phyloP scores from a whole-genome alignment of 1,284 basidiomycete species.

The Leccinum insigne region DNA sequence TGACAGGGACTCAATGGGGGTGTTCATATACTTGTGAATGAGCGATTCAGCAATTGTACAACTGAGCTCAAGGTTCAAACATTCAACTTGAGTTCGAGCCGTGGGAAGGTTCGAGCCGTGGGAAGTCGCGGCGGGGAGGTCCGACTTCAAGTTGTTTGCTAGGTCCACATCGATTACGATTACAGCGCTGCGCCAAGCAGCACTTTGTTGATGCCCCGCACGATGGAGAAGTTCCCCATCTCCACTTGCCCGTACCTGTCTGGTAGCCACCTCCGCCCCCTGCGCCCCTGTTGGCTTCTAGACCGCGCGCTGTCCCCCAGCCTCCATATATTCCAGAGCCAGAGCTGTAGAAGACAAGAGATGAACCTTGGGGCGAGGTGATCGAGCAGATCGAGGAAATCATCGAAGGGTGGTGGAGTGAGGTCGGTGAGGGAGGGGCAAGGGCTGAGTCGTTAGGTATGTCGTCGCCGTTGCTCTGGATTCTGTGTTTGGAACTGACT shows the following conservation, averaged over 20 bases:
- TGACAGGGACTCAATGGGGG: too few relatives aligned
- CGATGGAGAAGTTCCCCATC: constrained; percentile 27
- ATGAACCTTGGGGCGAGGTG: constrained; percentile 75
- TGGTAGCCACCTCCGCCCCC: constrained; percentile 30
- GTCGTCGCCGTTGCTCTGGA: constrained; percentile 16
- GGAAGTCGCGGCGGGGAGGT: constrained; percentile 57
- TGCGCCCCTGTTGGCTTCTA: constrained; percentile 32
- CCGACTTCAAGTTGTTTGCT: constrained; percentile 28
- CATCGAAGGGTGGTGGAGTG: constrained; percentile 87
- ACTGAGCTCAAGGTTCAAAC: constrained; percentile 40
- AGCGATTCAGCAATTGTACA: constrained; percentile 44
- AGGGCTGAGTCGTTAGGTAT: constrained; percentile 72
- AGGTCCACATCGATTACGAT: constrained; percentile 16
- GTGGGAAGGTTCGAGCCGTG: constrained; percentile 45
- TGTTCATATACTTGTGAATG: constrained; percentile 21
- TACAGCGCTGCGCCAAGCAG: constrained; percentile 19
- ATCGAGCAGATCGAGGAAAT: constrained; percentile 82
- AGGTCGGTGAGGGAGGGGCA: constrained; percentile 61
- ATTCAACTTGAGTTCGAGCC: constrained; percentile 34
- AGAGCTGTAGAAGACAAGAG: constrained; percentile 80
- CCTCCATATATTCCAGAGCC: constrained; percentile 27
- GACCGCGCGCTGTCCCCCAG: constrained; percentile 30
- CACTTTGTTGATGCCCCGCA: constrained; percentile 12
- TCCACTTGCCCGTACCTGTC: constrained; percentile 41
- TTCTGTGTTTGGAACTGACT: not conserved